A percentile compares a stretch with the other conserved stretches of the same genome.
Evolutionary conservation across 1,139 yeast genomes (phyloP).

Genomic region (Yamadazyma triangularis): DNA sequence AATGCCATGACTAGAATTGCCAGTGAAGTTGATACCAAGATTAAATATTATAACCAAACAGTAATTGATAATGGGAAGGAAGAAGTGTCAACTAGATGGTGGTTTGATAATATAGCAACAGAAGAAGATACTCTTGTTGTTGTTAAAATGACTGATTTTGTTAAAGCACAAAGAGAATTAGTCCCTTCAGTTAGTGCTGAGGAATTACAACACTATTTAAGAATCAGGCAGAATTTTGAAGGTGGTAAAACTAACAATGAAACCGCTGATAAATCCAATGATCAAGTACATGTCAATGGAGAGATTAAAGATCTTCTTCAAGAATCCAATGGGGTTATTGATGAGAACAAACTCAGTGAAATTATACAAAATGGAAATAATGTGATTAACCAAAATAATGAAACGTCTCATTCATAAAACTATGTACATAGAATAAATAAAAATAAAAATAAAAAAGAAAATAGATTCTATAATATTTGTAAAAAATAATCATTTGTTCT

Average conservation of each 20-base stretch:
- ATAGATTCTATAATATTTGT: too few relatives aligned
- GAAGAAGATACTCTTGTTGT: conserved; percentile 62
- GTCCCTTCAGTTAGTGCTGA: conserved; percentile 86
- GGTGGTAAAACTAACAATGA: conserved; percentile 30
- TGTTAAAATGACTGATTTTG: conserved; percentile 70
- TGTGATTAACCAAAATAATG: background rate
- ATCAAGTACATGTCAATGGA: too few relatives aligned
- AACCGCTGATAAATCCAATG: too few relatives aligned
- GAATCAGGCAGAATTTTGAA: conserved; percentile 77
- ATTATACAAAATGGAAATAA: conserved; percentile 2
- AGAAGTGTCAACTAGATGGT: conserved; percentile 67
- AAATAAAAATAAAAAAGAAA: too few relatives aligned
- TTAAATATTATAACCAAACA: conserved; percentile 45
- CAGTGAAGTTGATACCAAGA: conserved; percentile 63
- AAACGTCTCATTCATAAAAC: conserved; percentile 2
- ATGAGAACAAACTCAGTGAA: background rate
- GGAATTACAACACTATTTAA: conserved; percentile 75
- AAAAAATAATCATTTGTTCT: conserved; percentile 1
- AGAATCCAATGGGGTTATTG: conserved; percentile 4
- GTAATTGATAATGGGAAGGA: conserved; percentile 23
- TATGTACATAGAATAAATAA: conserved; percentile 2
- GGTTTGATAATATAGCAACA: conserved; percentile 85
- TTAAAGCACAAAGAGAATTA: conserved; percentile 65
- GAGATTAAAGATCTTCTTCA: background rate
- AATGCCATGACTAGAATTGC: conserved; percentile 95